phyloP scores from a whole-genome alignment of 2,329 filamentous ascomycete genomes.

The Hypoxylon sp. region DNA sequence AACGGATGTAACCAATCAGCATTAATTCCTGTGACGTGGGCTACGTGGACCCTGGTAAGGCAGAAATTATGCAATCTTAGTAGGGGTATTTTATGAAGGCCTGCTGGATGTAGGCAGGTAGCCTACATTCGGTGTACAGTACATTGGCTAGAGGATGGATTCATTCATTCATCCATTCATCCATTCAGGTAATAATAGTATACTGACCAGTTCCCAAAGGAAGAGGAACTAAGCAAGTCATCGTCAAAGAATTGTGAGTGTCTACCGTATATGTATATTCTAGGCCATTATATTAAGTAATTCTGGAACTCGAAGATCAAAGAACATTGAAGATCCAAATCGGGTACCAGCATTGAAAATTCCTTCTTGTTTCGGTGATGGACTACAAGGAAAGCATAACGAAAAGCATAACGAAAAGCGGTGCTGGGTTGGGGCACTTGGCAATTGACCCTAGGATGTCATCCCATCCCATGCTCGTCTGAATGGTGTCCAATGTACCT shows the following conservation, averaged over 20 bases:
- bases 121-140: no score
- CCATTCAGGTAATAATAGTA: constrained; percentile 14
- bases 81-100: constrained; percentile 38
- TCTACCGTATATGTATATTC: background rate
- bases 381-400: constrained; percentile 9
- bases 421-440: constrained; percentile 37
- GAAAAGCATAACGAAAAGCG: constrained; percentile 20
- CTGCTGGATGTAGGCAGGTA: background rate
- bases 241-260: constrained; percentile 23
- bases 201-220: background rate
- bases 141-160: constrained; percentile 16
- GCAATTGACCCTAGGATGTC: constrained; percentile 12
- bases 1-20: constrained; percentile 40
- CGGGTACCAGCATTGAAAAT: constrained; percentile 23
- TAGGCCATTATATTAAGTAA: constrained; percentile 1
- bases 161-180: background rate
- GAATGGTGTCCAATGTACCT: constrained; percentile 30
- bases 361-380: constrained; percentile 30
- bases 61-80: constrained; percentile 46
- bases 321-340: constrained; percentile 11
- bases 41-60: constrained; percentile 31
- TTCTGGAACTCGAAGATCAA: constrained; percentile 17
- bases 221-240: constrained; percentile 17
- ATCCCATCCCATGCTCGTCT: constrained; percentile 12
- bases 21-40: constrained; percentile 9